Base-by-base conservation (phyloP, 257 asterid species). In the Eustoma russellianum region DNA sequence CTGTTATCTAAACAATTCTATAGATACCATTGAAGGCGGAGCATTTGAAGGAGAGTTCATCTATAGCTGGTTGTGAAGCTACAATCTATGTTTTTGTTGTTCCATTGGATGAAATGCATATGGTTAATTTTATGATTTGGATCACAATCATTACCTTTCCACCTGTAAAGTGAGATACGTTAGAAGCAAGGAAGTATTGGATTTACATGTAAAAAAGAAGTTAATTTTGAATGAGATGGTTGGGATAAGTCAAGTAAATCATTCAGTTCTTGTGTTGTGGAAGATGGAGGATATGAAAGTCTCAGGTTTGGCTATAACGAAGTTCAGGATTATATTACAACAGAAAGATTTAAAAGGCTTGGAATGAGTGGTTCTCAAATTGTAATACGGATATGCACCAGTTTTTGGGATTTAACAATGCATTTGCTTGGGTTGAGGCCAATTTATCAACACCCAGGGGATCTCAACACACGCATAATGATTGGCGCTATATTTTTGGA, bases 21-120 rank as follows among this genome's bases (percentile, higher is more conserved):
- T n/a, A n/a, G n/a, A n/a, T n/a, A n/a, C n/a, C n/a, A n/a, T n/a
- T n/a, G n/a, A n/a, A n/a, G n/a, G n/a, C n/a, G n/a, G n/a, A n/a
- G n/a, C n/a, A n/a, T n/a, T n/a, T n/a, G n/a, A n/a, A n/a, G n/a
- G n/a, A n/a, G n/a, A n/a, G n/a, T 33, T 82, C 77, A 72, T 76
- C 84, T 52, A 74, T 84, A 66, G 79, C 92, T 9, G 85, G 85
- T 8, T 82, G 92, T 56, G 84, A 80, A 52, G 85, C 84, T 52
- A 82, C 74, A 84, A 61, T 77, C 19, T 64, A 76, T 43, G 55
- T n/a, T n/a, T n/a, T 82, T 66, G 79, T 76, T 69, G 84, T 82
- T 58, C 79, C 70, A 64, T 86, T 74, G 48, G 70, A 77, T 17
- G 72, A 60, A 34, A 72, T 72, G 56, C 79, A 86, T 86, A 74